Evolutionary conservation across 495 filamentous ascomycete species (phyloP).

Genomic region (Immersiella caudata): DNA sequence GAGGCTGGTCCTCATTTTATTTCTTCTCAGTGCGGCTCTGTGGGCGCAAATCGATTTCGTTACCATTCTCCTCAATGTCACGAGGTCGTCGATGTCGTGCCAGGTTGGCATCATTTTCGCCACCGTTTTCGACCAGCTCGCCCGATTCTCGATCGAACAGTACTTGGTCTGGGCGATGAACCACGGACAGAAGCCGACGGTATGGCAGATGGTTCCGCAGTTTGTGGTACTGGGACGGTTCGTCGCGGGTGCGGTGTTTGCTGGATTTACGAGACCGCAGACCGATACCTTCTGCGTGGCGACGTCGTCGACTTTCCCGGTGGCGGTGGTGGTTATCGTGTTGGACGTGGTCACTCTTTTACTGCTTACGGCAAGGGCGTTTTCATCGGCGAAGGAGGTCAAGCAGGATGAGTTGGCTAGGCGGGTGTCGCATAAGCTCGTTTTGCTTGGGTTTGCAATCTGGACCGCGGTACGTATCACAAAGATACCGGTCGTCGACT

Average conservation of each 20-base stretch:
- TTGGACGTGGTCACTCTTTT: slow-evolving; percentile 51
- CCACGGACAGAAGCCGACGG: slow-evolving; percentile 37
- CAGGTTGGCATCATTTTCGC: slow-evolving; percentile 53
- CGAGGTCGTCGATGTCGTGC: slow-evolving; percentile 46
- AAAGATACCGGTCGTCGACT: neutral
- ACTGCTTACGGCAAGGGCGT: slow-evolving; percentile 41
- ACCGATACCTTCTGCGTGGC: slow-evolving; percentile 55
- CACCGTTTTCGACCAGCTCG: slow-evolving; percentile 56
- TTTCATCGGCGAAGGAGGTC: slow-evolving; percentile 35
- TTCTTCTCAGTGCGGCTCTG: slow-evolving; percentile 52
- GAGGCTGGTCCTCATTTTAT: slow-evolving; percentile 64
- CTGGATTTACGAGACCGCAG: slow-evolving; percentile 52
- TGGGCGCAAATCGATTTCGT: slow-evolving; percentile 57
- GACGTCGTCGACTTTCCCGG: slow-evolving; percentile 46
- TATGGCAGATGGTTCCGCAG: slow-evolving; percentile 42
- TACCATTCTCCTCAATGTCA: slow-evolving; percentile 46
- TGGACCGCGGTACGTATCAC: slow-evolving; percentile 50
- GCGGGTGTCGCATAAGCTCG: slow-evolving; percentile 44
- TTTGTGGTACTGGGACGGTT: slow-evolving; percentile 48
- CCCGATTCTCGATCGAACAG: slow-evolving; percentile 52
- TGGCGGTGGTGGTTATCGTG: slow-evolving; percentile 46
- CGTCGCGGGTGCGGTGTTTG: slow-evolving; percentile 51
- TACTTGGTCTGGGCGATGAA: slow-evolving; percentile 54
- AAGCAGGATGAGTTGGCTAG: slow-evolving; percentile 27
- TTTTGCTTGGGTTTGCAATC: slow-evolving; percentile 46